Base-by-base conservation (phyloP, 345 rosid species). In the Moricandia arvensis region DNA sequence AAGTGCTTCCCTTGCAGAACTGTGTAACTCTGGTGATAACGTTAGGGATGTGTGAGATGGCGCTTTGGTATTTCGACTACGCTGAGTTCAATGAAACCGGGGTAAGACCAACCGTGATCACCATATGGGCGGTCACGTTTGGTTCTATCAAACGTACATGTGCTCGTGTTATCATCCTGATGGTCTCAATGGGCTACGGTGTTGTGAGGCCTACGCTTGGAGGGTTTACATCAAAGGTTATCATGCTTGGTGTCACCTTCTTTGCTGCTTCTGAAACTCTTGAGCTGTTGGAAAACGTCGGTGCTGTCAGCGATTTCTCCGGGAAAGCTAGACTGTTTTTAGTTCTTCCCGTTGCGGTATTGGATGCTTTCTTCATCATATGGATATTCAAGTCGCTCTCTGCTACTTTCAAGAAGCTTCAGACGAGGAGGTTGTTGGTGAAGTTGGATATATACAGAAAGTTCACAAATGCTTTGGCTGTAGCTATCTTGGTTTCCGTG, bases 191-290 rank as follows among this genome's bases (percentile, higher is more conserved):
- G 98, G 99, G 98, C 1, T 96, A 88, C 18, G 99, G 99, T 49
- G 99, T 96, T 75, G 98, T 90, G 80, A 90, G 99, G 68, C 98
- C 99, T 73, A 89, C 98, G 27, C 76, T 93, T 8, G 98, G 99
- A 31, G 99, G 99, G 11, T 81, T 95, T 38, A 87, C 96, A 8
- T 93, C 93, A 34, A 95, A 95, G 83, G 94, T 95, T 63, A 62
- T 86, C 38, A 82, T 95, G 97, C 97, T 95, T 63, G 99, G 98
- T 7, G 82, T 72, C 29, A 93, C 97, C 31, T 95, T 93, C 84
- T 93, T 93, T 73, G 37, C 80, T 79, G 97, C 98, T 24, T 95
- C 98, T 43, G 98, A 93, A 82, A 82, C 88, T 76, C 98, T 95
- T 79, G 99, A 95, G 73, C 24, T 95, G 75, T 85, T 95, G 17